Base-by-base conservation (phyloP, 768 basidiomycete species). In the Agrocybe praecox region DNA sequence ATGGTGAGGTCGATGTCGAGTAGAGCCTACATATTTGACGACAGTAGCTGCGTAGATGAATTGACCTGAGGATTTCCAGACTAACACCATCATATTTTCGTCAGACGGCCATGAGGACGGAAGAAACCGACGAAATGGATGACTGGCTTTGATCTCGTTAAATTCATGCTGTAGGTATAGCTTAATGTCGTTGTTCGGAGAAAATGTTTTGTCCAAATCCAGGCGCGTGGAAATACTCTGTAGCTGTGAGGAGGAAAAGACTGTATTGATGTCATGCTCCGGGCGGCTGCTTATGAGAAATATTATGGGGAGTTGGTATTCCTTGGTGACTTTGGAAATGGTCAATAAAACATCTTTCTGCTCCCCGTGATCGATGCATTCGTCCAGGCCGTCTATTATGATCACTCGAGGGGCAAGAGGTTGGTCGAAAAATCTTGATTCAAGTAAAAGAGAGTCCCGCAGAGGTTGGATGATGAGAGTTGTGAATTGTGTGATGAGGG, bases 231-330 rank as follows among this genome's bases (percentile, higher is more conserved):
- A n/a, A 14, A 12, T n/a, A n/a, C 15, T 7, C 46, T 44, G 1
- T 33, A 40, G 2, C 1, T 36, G 17, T 4, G 9, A 2, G 32
- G 46, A 6, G 11, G 44, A 43, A 45, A 61, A 57, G 1, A 21
- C n/a, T 2, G 46, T 44, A 2, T 45, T 44, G 40, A 61, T 57
- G 7, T n/a, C 18, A 5, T 29, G 49, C 24, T 61, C 60, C 2
- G 60, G 49, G 5, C 60, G 47, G 32, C 60, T 61, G 22, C 52
- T 49, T 42, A 57, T 52, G 12, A 61, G 36, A 23, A 58, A 48
- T 23, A 33, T 29, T 6, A 58, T 33, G 1, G 21, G 33, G 9
- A 12, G 15, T 6, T 17, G 19, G 24, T 33, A 15, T 32, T 49
- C 21, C 21, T 21, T 29, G 36, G 33, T 29, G 15, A 33, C n/a